Conservation (phyloP, 2,329 filamentous ascomycete species). For the Claviceps sp. region DNA sequence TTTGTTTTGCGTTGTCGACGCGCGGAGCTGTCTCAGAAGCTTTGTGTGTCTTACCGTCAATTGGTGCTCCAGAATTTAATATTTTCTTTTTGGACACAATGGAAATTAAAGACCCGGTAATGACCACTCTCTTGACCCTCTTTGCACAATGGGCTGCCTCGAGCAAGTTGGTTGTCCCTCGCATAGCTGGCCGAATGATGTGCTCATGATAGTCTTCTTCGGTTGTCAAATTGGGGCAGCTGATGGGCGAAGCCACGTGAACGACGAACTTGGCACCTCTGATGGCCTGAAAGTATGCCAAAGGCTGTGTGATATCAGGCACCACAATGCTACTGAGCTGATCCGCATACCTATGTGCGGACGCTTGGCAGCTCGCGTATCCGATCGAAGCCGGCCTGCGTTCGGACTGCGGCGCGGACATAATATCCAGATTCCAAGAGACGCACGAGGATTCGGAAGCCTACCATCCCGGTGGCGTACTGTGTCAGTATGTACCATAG, state of each 20-base stretch:
- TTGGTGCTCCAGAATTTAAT: not conserved
- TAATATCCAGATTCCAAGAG: slow-evolving; percentile 14
- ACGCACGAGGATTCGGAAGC: slow-evolving; percentile 16
- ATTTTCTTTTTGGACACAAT: not conserved
- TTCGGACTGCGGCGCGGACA: slow-evolving; percentile 18
- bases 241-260: slow-evolving; percentile 7
- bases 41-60: not conserved
- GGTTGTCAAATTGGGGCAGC: too few relatives aligned
- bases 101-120: not conserved
- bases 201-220: too few relatives aligned
- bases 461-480: slow-evolving; percentile 16
- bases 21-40: not conserved
- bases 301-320: slow-evolving; percentile 21
- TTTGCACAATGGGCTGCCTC: not conserved
- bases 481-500: too few relatives aligned
- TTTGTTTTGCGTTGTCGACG: not conserved
- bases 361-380: slow-evolving; percentile 3
- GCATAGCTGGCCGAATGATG: not conserved
- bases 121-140: not conserved
- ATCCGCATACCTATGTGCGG: slow-evolving; percentile 3
- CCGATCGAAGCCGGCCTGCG: slow-evolving; percentile 7
- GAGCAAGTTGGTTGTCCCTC: not conserved
- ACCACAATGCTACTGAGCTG: slow-evolving; percentile 18
- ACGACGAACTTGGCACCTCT: slow-evolving; percentile 25
- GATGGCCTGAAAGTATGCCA: slow-evolving; percentile 28